Evolutionary conservation across 306 rosid species (phyloP), one percentile per base, ranked within the genome.

Genomic region (Echinosophora koreensis): DNA sequence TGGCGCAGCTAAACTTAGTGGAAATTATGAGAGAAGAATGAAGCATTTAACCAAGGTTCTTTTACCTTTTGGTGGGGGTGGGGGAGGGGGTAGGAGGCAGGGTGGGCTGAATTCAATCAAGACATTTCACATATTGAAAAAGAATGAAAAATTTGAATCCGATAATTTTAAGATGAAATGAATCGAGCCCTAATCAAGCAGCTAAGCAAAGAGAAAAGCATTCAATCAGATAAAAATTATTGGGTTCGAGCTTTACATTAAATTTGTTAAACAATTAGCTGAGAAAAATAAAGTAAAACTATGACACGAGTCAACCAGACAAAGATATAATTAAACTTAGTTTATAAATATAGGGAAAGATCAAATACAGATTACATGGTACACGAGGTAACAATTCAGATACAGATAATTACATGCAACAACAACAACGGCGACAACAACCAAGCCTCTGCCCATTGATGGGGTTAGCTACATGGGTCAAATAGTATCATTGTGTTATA

Each of bases 351-450:
- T 41, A 42, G n/a, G 57, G 56, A 5, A 27, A 39, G 41, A 5
- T 6, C 38, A 51, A 73, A 55, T 18, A 18, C 3, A 50, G 52
- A 65, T 15, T 66, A 37, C 35, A 77, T 50, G 12, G 0, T 42
- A 3, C 2, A 42, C 22, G 35, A 54, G 49, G 3, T 77, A 12
- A 64, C 55, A 54, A 27, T 39, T 66, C 54, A 58, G 47, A 50
- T 8, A 38, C 22, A 50, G 59, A 71, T 70, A 51, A 79, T 28
- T 71, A 15, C 14, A 39, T n/a, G n/a, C n/a, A n/a, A n/a, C n/a
- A n/a, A n/a, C n/a, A n/a, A n/a, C n/a, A n/a, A n/a, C 8, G 1
- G 9, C 2, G 2, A 39, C 44, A 39, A 39, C 2, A 7, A 39
- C 44, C 2, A 39, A 39, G 44, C 6, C 10, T 39, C 9, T 39